Evolutionary conservation across 805 yeast genomes (phyloP), one percentile per base, ranked within the genome.

Genomic region (Wickerhamiella sorbophila): DNA sequence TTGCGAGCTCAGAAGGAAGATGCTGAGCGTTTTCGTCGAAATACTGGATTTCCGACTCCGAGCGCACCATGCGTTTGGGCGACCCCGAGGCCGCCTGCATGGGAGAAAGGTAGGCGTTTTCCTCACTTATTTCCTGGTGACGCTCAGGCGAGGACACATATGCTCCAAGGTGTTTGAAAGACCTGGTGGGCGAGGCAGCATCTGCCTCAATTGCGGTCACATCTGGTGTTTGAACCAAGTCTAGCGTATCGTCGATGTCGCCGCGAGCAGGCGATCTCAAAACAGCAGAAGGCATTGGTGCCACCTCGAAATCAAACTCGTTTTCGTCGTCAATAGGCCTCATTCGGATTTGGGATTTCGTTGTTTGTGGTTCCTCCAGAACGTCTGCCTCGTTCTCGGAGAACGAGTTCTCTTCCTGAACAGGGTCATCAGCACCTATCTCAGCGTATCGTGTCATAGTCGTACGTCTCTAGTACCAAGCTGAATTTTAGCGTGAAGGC

Each of bases 31-130:
- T 15, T 8, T 22, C 31, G 4, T 14, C 31, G 17, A 36, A 36
- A 21, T 24, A 36, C 15, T 24, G 24, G 6, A 36, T 16, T 6
- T 36, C 38, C 3, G 31, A 24, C 21, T 36, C 38, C 15, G 38
- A 36, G 14, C 38, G 38, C 12, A 24, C 31, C 38, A 36, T 36
- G 4, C 31, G 38, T 5, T 16, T 24, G 3, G 31, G 31, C 38
- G 31, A 22, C 17, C 24, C 24, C 4, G 21, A 29, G 5, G 38
- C 17, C 24, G 19, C 37, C 24, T 17, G 27, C 26, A 34, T 34
- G 4, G 29, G 29, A 8, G 29, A 24, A 8, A 24, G 29, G 29
- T 24, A 24, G n/a, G n/a, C n/a, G n/a, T n/a, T n/a, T n/a, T n/a
- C n/a, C n/a, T n/a, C n/a, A n/a, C n/a, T n/a, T n/a, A n/a, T n/a